phyloP scores from a whole-genome alignment of 192 early-diverging fungal species.

The Gamsiella multidivaricata region DNA sequence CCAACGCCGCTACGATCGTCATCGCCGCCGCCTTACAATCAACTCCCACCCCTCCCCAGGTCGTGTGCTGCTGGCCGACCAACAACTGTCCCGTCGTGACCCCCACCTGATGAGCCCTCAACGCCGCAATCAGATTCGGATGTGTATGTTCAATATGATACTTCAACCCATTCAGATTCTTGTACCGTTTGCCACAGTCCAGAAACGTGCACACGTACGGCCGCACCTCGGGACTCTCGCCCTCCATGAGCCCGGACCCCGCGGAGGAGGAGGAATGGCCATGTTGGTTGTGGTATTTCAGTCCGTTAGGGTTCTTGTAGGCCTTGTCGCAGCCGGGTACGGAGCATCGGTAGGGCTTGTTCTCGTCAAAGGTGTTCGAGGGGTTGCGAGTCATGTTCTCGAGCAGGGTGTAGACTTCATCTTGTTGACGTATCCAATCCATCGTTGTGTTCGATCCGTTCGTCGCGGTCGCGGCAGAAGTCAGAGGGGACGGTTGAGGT shows the following conservation, averaged over 20 bases:
- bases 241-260: slow-evolving; percentile 49
- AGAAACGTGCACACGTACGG: slow-evolving; percentile 80
- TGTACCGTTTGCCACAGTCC: slow-evolving; percentile 76
- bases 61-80: too few relatives aligned
- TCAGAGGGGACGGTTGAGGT: too few relatives aligned
- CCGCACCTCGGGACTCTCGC: slow-evolving; percentile 64
- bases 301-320: slow-evolving; percentile 98
- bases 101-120: slow-evolving; percentile 27
- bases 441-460: not conserved
- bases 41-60: not conserved
- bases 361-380: slow-evolving; percentile 46
- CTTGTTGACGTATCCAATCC: slow-evolving; percentile 29
- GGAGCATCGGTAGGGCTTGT: slow-evolving; percentile 90
- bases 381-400: slow-evolving; percentile 31
- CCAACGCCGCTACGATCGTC: slow-evolving; percentile 31
- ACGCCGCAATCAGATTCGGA: slow-evolving; percentile 41
- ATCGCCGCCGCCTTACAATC: slow-evolving; percentile 9
- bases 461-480: not conserved
- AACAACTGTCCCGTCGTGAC: slow-evolving; percentile 15
- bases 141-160: slow-evolving; percentile 88
- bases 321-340: slow-evolving; percentile 90
- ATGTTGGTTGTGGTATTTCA: slow-evolving; percentile 98
- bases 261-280: slow-evolving; percentile 89
- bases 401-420: slow-evolving; percentile 31
- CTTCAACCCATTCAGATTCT: slow-evolving; percentile 83